A percentile compares a stretch with the other conserved stretches of the same genome.
These are phyloP conservation scores for Tetrastigma voinierianum DNA, from an alignment of 164 flowering plant genomes.

Conservation along the genomic window DNA sequence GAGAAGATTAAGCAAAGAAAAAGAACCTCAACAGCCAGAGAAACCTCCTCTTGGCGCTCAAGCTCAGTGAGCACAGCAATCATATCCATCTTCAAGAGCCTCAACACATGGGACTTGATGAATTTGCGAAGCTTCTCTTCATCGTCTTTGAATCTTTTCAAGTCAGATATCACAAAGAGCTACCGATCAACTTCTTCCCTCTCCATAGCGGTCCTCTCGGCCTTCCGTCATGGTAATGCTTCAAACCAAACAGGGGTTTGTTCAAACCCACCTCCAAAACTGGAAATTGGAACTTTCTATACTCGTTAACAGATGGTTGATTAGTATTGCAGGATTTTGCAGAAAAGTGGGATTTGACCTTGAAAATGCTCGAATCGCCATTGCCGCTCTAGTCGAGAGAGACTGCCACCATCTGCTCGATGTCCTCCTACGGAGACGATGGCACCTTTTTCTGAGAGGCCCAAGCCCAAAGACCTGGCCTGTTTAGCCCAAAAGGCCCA, in stretches of 20 bases:
- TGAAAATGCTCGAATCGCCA: conserved; percentile 39
- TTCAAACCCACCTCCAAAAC: neutral
- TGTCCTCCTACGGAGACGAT: too few relatives aligned
- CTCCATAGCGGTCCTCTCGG: conserved; percentile 97
- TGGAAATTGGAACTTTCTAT: conserved; percentile 1
- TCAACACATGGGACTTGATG: conserved; percentile 59
- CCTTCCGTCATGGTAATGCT: conserved; percentile 77
- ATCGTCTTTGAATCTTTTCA: conserved; percentile 77
- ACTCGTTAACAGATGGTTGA: conserved; percentile 4
- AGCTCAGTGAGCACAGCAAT: conserved; percentile 76
- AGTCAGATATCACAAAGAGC: conserved; percentile 61
- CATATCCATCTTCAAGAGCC: conserved; percentile 89
- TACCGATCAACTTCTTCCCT: conserved; percentile 78
- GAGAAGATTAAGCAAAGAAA: neutral
- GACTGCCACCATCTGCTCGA: too few relatives aligned
- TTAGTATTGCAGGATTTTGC: conserved; percentile 21
- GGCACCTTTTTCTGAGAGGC: too few relatives aligned
- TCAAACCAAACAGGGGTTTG: conserved; percentile 8
- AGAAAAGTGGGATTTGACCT: conserved; percentile 26
- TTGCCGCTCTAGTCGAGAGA: conserved; percentile 16
- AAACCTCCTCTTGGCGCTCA: conserved; percentile 79
- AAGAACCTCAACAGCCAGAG: conserved; percentile 63
- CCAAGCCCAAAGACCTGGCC: too few relatives aligned
- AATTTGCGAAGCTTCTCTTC: conserved; percentile 75
- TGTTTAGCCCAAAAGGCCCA: too few relatives aligned